Percentiles rank a stretch among this genome's conserved stretches.
Evolutionary conservation across 106 monocot species (phyloP).

Genomic region (Agapanthus africanus): DNA sequence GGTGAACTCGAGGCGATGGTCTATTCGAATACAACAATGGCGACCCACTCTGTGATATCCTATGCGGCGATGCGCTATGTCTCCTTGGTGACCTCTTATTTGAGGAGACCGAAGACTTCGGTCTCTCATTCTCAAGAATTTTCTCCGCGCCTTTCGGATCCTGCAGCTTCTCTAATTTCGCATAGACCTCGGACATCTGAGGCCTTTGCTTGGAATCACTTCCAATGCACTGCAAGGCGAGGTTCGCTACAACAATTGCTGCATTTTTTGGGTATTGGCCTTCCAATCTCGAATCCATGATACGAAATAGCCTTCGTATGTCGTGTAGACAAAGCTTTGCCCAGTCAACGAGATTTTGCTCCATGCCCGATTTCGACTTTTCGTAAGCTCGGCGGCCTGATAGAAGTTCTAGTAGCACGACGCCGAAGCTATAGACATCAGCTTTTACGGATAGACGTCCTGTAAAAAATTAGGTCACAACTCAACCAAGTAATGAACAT

Average conservation of each 20-base stretch:
- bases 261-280: conserved; percentile 24
- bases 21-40: conserved; percentile 1
- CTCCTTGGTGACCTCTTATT: not conserved
- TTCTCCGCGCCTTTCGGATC: not conserved
- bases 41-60: not conserved
- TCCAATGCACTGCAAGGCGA: conserved; percentile 22
- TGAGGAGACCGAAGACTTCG: not conserved
- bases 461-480: not conserved
- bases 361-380: conserved; percentile 5
- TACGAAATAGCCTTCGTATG: conserved; percentile 20
- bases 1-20: not conserved
- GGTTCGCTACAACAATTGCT: conserved; percentile 13
- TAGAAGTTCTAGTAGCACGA: conserved; percentile 34
- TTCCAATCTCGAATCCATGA: conserved; percentile 25
- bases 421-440: conserved; percentile 46
- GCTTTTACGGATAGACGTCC: conserved; percentile 28
- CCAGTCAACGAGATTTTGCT: conserved; percentile 41
- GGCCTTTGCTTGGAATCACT: conserved; percentile 24
- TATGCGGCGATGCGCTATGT: not conserved
- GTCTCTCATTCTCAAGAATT: not conserved
- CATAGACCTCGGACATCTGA: conserved; percentile 18
- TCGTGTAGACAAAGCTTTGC: conserved; percentile 18
- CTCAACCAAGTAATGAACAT: not conserved
- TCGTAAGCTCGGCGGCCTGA: conserved; percentile 32
- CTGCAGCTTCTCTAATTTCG: conserved; percentile 18